Evolutionary conservation across 2,329 filamentous ascomycete species (phyloP).

Genomic region (Sclerotinia trifoliorum): DNA sequence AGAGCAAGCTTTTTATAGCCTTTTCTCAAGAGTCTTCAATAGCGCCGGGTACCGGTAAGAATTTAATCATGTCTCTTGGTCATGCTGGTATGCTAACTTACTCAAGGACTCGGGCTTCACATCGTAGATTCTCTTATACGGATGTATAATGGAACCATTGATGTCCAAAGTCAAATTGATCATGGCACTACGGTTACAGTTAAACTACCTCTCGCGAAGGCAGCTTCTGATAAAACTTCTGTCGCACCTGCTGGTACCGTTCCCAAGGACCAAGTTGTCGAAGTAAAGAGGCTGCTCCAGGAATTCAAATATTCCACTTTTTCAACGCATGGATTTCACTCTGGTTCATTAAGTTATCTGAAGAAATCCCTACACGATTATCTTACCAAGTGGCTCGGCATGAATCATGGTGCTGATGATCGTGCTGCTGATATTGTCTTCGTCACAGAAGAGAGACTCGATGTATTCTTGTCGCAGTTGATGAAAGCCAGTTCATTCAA

Average conservation of each 20-base stretch:
- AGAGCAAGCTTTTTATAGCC: slow-evolving; percentile 57
- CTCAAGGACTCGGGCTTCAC: slow-evolving; percentile 51
- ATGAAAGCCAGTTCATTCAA: background rate
- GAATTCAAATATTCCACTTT: slow-evolving; percentile 9
- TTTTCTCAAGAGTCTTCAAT: slow-evolving; percentile 61
- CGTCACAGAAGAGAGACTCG: slow-evolving; percentile 9
- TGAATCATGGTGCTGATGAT: background rate
- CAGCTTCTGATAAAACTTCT: background rate
- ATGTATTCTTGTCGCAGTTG: background rate
- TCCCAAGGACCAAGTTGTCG: slow-evolving; percentile 4
- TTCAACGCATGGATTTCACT: slow-evolving; percentile 15
- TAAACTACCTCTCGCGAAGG: slow-evolving; percentile 30
- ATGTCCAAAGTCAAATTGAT: slow-evolving; percentile 52
- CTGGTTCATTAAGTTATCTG: background rate
- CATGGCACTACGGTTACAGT: slow-evolving; percentile 55
- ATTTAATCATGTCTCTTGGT: background rate
- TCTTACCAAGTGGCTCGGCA: slow-evolving; percentile 13
- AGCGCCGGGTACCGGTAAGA: slow-evolving; percentile 53
- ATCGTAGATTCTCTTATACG: slow-evolving; percentile 60
- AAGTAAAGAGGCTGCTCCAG: slow-evolving; percentile 1
- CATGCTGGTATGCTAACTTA: background rate
- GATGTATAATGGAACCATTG: slow-evolving; percentile 56
- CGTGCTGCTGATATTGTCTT: slow-evolving; percentile 10
- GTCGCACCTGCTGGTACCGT: background rate
- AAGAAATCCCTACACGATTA: slow-evolving; percentile 12